Percentiles rank a stretch among this genome's conserved stretches.
These are phyloP conservation scores for Trichoderma brevicompactum DNA, from an alignment of 2,329 filamentous ascomycete genomes.

Conservation along the genomic window DNA sequence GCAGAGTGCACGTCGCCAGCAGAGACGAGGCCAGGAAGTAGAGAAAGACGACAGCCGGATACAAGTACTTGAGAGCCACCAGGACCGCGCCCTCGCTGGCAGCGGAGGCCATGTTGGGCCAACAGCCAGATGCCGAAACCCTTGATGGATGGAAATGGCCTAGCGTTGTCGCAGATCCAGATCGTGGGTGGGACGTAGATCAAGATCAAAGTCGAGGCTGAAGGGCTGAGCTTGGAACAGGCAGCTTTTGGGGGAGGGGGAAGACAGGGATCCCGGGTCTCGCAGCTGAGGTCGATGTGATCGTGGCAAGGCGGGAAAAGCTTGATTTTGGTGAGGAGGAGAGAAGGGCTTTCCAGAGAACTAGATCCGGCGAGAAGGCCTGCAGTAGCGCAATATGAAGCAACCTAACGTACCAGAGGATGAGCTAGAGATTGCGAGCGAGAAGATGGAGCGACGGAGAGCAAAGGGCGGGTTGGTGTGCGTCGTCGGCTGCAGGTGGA, in stretches of 20 bases:
- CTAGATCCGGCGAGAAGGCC: background rate
- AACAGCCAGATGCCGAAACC: conserved; percentile 5
- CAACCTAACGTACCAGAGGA: background rate
- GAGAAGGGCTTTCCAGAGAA: background rate
- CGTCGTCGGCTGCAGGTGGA: background rate
- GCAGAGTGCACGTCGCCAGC: conserved; percentile 58
- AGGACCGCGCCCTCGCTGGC: conserved; percentile 38
- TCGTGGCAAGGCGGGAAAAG: background rate
- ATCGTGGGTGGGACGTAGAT: background rate
- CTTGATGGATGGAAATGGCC: background rate
- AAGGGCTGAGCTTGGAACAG: conserved; percentile 9
- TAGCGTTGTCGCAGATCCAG: conserved; percentile 9
- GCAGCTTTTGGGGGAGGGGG: background rate
- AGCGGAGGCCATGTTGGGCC: conserved; percentile 26
- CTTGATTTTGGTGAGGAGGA: background rate
- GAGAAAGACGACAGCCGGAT: conserved; percentile 59
- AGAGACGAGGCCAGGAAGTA: conserved; percentile 60
- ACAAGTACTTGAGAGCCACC: conserved; percentile 60
- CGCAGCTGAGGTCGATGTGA: background rate
- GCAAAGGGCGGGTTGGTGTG: background rate
- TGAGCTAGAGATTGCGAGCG: background rate
- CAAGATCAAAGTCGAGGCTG: background rate
- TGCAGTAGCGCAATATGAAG: conserved; percentile 12
- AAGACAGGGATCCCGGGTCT: conserved; percentile 9
- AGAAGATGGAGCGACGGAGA: background rate